A percentile compares a stretch with the other conserved stretches of the same genome.
Evolutionary conservation across 2,329 filamentous ascomycete species (phyloP).

Genomic region (Sporothrix phasma): DNA sequence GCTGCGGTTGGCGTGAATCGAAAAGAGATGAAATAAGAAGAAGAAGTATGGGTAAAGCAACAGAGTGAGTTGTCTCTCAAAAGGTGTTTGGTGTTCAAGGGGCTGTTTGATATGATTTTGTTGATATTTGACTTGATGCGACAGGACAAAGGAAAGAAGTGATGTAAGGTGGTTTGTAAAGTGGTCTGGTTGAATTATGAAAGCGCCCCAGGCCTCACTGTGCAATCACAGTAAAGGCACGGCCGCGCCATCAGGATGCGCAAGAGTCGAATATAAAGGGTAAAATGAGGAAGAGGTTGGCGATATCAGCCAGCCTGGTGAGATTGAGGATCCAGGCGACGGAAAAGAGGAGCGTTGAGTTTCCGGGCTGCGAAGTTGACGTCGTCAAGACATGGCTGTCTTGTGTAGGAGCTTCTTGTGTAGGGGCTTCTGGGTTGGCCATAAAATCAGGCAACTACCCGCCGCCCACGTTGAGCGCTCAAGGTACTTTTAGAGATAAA

Average conservation of each 20-base stretch:
- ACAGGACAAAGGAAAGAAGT: neutral
- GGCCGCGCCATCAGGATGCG: constrained; percentile 3
- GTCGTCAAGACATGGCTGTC: neutral
- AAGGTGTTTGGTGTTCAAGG: neutral
- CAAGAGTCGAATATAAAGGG: neutral
- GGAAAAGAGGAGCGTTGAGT: neutral
- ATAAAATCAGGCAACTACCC: neutral
- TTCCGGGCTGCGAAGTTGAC: neutral
- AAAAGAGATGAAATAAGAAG: neutral
- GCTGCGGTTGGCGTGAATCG: neutral
- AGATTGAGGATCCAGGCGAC: neutral
- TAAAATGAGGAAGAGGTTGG: neutral
- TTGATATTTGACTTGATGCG: neutral
- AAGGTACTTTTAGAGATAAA: neutral
- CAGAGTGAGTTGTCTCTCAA: neutral
- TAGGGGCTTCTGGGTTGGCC: neutral
- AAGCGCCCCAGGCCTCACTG: constrained; percentile 4
- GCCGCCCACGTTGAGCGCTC: neutral
- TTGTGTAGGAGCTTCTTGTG: neutral
- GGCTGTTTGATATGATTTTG: neutral
- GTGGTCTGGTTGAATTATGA: neutral
- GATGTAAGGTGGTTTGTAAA: no score
- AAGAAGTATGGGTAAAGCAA: neutral
- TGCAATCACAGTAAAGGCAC: neutral
- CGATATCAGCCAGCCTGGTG: neutral